phyloP scores from a whole-genome alignment of 2,329 filamentous ascomycete genomes.

The Alternaria conjuncta region DNA sequence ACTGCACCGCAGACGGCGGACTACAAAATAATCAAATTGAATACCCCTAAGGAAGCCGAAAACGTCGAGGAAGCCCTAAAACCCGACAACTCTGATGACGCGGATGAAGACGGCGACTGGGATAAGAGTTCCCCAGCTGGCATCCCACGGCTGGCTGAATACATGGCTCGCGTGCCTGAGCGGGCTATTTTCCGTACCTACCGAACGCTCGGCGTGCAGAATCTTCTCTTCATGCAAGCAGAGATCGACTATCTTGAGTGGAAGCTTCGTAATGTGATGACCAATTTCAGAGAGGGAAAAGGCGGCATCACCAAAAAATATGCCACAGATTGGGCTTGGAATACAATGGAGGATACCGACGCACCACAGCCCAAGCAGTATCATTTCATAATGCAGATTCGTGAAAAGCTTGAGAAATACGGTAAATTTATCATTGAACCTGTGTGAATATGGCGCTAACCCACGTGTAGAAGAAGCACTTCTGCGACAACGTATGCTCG shows the following conservation, averaged over 20 bases:
- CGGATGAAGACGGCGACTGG: too few species aligned
- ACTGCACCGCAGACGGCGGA: not conserved
- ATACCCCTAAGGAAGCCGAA: not conserved
- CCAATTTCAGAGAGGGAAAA: not conserved
- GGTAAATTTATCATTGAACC: too few species aligned
- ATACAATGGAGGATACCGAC: not conserved
- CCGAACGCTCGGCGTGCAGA: not conserved
- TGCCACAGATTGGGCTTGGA: not conserved
- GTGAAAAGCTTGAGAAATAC: too few species aligned
- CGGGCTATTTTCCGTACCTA: not conserved
- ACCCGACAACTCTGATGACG: not conserved
- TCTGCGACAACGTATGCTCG: too few species aligned
- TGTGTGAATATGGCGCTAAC: too few species aligned
- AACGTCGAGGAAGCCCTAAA: not conserved
- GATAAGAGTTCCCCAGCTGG: not conserved
- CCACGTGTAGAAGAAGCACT: too few species aligned
- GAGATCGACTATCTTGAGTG: not conserved
- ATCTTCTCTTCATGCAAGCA: not conserved
- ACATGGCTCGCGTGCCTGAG: too few species aligned
- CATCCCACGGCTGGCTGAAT: not conserved
- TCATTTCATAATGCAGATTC: not conserved
- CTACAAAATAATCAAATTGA: not conserved
- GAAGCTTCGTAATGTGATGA: not conserved
- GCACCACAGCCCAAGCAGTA: not conserved
- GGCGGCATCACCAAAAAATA: not conserved